A percentile compares a stretch with the other conserved stretches of the same genome.
Evolutionary conservation across 352 stramenopile species (phyloP).

Genomic region (Pythium insidiosum): DNA sequence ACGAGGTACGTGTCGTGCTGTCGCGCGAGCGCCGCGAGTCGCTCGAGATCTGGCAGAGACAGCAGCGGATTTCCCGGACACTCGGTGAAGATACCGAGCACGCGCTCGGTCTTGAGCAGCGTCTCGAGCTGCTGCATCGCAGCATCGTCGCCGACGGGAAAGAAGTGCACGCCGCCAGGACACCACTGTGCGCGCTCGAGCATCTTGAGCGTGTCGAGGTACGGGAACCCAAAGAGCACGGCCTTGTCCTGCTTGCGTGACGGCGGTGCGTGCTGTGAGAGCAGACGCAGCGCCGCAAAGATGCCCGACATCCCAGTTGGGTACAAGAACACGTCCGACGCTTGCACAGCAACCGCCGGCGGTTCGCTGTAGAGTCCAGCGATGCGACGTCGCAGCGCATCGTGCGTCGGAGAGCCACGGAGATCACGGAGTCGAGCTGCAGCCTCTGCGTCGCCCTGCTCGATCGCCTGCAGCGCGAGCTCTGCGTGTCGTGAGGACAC

Average conservation of each 20-base stretch:
- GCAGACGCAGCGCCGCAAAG: constrained; percentile 70
- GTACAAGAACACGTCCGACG: constrained; percentile 59
- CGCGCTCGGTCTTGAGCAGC: constrained; percentile 58
- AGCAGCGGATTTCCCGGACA: constrained; percentile 91
- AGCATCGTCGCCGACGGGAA: constrained; percentile 65
- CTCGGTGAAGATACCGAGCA: constrained; percentile 89
- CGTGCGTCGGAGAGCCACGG: constrained; percentile 20
- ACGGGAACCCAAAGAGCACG: constrained; percentile 91
- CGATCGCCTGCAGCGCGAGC: constrained; percentile 40
- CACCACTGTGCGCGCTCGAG: constrained; percentile 83
- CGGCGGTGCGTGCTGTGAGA: constrained; percentile 15
- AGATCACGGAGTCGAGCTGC: constrained; percentile 4
- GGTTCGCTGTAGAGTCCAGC: constrained; percentile 38
- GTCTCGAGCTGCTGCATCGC: constrained; percentile 51
- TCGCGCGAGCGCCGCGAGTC: constrained; percentile 77
- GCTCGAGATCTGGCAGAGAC: constrained; percentile 72
- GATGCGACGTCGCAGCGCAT: constrained; percentile 37
- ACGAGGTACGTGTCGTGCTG: constrained; percentile 81
- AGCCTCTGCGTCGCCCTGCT: constrained; percentile 2
- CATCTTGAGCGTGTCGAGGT: constrained; percentile 93
- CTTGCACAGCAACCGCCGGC: neutral
- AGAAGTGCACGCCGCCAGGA: constrained; percentile 83
- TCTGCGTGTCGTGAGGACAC: constrained; percentile 81
- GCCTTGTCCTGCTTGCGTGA: constrained; percentile 28
- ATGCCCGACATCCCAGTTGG: constrained; percentile 88